Conservation (phyloP, 1,284 basidiomycete genomes). For the Crucibulum cyathiforme region DNA sequence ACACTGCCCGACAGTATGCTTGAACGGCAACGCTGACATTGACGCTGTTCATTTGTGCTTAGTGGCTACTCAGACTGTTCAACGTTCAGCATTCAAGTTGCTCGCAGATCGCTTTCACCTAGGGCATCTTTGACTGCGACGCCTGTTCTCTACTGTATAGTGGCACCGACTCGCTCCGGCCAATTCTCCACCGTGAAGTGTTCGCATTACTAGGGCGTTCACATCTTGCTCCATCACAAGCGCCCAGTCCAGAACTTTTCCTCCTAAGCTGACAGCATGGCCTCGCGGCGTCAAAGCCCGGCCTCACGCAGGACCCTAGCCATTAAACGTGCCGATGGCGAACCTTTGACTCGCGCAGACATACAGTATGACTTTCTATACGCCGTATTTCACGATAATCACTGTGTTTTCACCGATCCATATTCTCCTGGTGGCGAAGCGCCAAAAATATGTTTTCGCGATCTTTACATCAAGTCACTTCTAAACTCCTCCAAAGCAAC, state of each 20-base stretch:
- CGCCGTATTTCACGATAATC: constrained; percentile 63
- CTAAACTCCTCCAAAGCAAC: constrained; percentile 71
- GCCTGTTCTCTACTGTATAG: too few species aligned
- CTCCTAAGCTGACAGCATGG: constrained; percentile 10
- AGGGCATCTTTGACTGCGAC: too few species aligned
- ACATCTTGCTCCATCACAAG: not conserved
- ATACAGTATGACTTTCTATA: constrained; percentile 79
- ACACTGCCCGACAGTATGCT: too few species aligned
- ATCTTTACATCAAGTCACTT: constrained; percentile 78
- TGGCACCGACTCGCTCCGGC: too few species aligned
- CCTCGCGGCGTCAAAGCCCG: constrained; percentile 42
- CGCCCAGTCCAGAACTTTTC: not conserved
- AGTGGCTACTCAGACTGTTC: too few species aligned
- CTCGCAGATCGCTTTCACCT: too few species aligned
- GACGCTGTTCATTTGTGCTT: too few species aligned
- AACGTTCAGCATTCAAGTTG: too few species aligned
- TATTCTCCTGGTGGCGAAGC: constrained; percentile 58
- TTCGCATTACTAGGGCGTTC: not conserved
- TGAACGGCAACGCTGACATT: too few species aligned
- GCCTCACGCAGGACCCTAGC: constrained; percentile 38
- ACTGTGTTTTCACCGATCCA: constrained; percentile 72
- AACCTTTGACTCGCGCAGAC: constrained; percentile 67
- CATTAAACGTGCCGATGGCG: constrained; percentile 66
- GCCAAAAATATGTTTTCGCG: constrained; percentile 66
- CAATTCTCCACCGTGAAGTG: not conserved